Conservation (phyloP, 2,329 filamentous ascomycete species). For the Didymella pomorum region DNA sequence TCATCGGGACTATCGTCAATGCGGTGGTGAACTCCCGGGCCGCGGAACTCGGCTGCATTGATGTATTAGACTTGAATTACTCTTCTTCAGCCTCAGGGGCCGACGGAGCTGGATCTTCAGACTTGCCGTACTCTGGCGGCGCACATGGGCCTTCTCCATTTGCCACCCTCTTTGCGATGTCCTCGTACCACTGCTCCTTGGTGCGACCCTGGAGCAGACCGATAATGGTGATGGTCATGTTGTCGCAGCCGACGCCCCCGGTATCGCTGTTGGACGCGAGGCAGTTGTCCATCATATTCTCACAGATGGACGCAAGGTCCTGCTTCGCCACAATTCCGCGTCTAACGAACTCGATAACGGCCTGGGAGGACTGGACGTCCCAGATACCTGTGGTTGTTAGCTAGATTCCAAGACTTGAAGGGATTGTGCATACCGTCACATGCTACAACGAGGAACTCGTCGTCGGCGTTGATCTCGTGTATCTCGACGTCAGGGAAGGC, state of each 20-base stretch:
- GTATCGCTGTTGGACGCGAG: slow-evolving; percentile 97
- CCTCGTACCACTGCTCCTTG: slow-evolving; percentile 98
- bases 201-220: slow-evolving; percentile 89
- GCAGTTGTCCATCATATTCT: slow-evolving; percentile 99
- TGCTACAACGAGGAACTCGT: slow-evolving; percentile 75
- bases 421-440: slow-evolving; percentile 50
- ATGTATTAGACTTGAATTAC: slow-evolving; percentile 49
- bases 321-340: slow-evolving; percentile 97
- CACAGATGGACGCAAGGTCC: slow-evolving; percentile 91
- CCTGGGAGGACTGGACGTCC: slow-evolving; percentile 99
- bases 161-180: slow-evolving; percentile 90
- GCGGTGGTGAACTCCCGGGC: slow-evolving; percentile 59
- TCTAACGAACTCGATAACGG: slow-evolving; percentile 94
- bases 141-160: slow-evolving; percentile 98
- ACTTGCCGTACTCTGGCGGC: slow-evolving; percentile 98
- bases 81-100: slow-evolving; percentile 41
- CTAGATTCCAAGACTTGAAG: neutral
- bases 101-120: slow-evolving; percentile 53
- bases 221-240: slow-evolving; percentile 97
- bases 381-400: slow-evolving; percentile 77
- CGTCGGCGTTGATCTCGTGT: slow-evolving; percentile 89
- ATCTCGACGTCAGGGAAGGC: slow-evolving; percentile 93
- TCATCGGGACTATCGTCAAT: slow-evolving; percentile 62
- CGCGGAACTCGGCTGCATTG: slow-evolving; percentile 59
- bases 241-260: slow-evolving; percentile 96